Base-by-base conservation (phyloP, 2,329 filamentous ascomycete genomes). In the Colletotrichum musae region DNA sequence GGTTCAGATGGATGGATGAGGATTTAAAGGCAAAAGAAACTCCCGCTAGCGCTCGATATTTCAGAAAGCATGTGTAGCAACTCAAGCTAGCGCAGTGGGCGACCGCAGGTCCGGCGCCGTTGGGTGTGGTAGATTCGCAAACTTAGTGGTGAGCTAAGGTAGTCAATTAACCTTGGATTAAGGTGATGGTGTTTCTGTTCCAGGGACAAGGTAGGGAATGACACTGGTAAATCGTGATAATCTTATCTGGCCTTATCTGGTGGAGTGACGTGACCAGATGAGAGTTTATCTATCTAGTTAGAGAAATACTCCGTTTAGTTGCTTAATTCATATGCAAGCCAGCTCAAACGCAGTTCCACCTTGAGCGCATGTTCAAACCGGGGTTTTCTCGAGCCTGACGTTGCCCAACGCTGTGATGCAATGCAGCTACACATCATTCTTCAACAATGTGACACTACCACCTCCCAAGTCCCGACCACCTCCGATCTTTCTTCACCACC, bases 361-460 rank as follows among this genome's bases (percentile, higher is more conserved):
- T 10, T 24, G 4, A 6, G 3, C n/a, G 15, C 18, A 66, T 39
- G 5, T 6, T 16, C 13, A 58, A 66, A 24, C n/a, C 24, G 51
- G 51, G 36, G 36, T 16, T 26, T 28, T 54, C 28, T 39, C 48
- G 32, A 45, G 64, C 48, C 43, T 43, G 16, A 7, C 18, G 26
- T 50, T 41, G 9, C 51, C 39, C 56, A 54, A 64, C n/a, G 16
- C 10, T 51, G 45, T 32, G 45, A 50, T 60, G 50, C 61, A 60
- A 57, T 66, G 54, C 61, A 69, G 41, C 61, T 56, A 45, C 59
- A n/a, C 24, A 43, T 32, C 36, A 18, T 65, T 69, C 62, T 69
- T 65, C 62, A 69, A 59, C 61, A 66, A 60, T 56, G 66, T 65
- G 54, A 69, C 54, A 69, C 61, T 47, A 51, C 61, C 41, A 57